Evolutionary conservation across 768 basidiomycete species (phyloP).

Genomic region (Agaricus sinodeliciosus): DNA sequence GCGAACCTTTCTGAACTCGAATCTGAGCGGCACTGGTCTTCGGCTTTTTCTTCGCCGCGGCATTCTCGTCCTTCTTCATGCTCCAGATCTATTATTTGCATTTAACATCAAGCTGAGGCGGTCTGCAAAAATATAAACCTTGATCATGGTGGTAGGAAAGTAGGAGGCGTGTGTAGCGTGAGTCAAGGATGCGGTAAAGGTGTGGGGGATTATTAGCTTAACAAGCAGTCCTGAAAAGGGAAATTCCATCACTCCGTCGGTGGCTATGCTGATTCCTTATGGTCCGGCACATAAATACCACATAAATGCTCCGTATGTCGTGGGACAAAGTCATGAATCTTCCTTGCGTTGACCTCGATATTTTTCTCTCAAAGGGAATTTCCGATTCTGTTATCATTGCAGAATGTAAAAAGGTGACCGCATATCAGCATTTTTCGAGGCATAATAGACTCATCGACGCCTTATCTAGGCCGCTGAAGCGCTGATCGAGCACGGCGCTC

Average conservation of each 20-base stretch:
- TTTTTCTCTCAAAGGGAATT: conserved; percentile 45
- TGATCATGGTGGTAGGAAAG: conserved; percentile 36
- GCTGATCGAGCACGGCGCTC: conserved; percentile 78
- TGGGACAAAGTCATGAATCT: conserved; percentile 33
- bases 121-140: conserved; percentile 22
- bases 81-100: conserved; percentile 77
- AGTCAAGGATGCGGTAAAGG: conserved; percentile 26
- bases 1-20: conserved; percentile 95
- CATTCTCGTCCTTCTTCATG: conserved; percentile 99
- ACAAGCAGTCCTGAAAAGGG: conserved; percentile 17
- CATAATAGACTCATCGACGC: conserved; percentile 1
- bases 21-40: conserved; percentile 98
- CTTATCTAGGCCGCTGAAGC: conserved; percentile 68
- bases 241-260: conserved; percentile 19
- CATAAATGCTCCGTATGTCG: too few species aligned
- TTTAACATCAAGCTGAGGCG: background rate
- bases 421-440: background rate
- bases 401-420: conserved; percentile 62
- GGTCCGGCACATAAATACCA: background rate
- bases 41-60: conserved; percentile 95
- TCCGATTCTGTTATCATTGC: conserved; percentile 38
- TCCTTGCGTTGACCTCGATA: conserved; percentile 73
- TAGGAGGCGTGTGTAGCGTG: conserved; percentile 23
- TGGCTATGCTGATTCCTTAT: conserved; percentile 14
- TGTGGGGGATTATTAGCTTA: conserved; percentile 12